Conservation (phyloP, 2,329 filamentous ascomycete species). For the Mycocentrospora acerina region DNA sequence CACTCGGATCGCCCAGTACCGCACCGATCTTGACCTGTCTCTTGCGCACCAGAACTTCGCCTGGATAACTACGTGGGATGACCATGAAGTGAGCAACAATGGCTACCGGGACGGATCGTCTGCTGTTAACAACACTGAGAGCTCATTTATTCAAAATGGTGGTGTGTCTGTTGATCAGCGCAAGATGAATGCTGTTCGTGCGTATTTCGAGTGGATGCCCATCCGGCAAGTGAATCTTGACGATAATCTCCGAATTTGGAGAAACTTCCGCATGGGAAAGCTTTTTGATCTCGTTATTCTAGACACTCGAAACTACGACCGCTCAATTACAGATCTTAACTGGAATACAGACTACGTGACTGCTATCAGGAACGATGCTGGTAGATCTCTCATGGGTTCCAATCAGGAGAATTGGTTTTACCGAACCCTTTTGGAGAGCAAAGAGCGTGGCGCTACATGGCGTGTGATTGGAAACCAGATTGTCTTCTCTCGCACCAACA, state of each 20-base stretch:
- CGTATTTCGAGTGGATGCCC: conserved; percentile 50
- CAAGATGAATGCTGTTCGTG: conserved; percentile 51
- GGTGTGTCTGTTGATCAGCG: conserved; percentile 47
- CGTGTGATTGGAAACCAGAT: conserved; percentile 69
- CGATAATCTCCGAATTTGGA: conserved; percentile 44
- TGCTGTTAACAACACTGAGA: conserved; percentile 47
- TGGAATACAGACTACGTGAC: conserved; percentile 63
- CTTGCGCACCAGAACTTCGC: conserved; percentile 43
- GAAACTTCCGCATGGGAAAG: conserved; percentile 42
- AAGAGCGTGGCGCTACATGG: conserved; percentile 64
- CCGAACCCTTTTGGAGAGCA: conserved; percentile 46
- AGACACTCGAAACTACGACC: conserved; percentile 43
- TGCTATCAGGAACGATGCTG: conserved; percentile 63
- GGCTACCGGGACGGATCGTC: conserved; percentile 44
- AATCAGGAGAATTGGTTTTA: conserved; percentile 67
- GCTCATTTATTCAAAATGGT: conserved; percentile 43
- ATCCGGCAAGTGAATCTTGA: conserved; percentile 48
- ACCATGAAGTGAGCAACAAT: conserved; percentile 46
- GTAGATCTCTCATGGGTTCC: conserved; percentile 67
- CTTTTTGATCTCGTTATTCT: conserved; percentile 45
- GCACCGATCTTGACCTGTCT: conserved; percentile 45
- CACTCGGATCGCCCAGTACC: conserved; percentile 44
- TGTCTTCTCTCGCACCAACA: conserved; percentile 24
- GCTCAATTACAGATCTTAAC: conserved; percentile 21
- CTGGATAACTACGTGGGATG: conserved; percentile 52